These are phyloP conservation scores for Mycena citricolor DNA, from an alignment of 1,284 basidiomycete genomes.

Conservation along the genomic window DNA sequence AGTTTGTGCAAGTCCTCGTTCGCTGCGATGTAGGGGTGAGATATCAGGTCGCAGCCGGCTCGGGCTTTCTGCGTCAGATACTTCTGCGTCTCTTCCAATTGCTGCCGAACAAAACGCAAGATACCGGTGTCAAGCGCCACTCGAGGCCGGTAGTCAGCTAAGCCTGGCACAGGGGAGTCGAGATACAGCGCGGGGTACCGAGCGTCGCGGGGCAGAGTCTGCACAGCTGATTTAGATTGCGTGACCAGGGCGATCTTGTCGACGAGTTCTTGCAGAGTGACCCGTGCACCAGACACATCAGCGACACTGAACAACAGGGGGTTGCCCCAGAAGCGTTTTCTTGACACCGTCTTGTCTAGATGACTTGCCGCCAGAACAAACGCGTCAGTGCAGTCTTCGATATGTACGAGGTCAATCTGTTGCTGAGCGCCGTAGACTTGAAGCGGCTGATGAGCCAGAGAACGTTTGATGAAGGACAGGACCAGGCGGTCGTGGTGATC, in stretches of 20 bases:
- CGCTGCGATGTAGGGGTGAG: background rate
- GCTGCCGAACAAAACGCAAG: background rate
- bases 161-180: background rate
- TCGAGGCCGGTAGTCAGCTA: background rate
- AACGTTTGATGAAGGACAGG: conserved; percentile 1
- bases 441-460: conserved; percentile 6
- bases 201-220: background rate
- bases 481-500: conserved; percentile 10
- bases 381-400: conserved; percentile 9
- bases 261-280: conserved; percentile 1
- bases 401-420: conserved; percentile 3
- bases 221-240: conserved; percentile 5
- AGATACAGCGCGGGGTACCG: background rate
- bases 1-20: conserved; percentile 3
- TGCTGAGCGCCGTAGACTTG: conserved; percentile 6
- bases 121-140: conserved; percentile 2
- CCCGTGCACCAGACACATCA: background rate
- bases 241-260: conserved; percentile 5
- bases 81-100: background rate
- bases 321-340: too few relatives aligned
- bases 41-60: background rate
- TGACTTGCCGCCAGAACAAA: background rate
- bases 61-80: conserved; percentile 1
- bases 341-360: background rate
- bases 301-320: too few relatives aligned